Conservation (phyloP, 345 rosid genomes). For the Cardamine chenopodiifolia region DNA sequence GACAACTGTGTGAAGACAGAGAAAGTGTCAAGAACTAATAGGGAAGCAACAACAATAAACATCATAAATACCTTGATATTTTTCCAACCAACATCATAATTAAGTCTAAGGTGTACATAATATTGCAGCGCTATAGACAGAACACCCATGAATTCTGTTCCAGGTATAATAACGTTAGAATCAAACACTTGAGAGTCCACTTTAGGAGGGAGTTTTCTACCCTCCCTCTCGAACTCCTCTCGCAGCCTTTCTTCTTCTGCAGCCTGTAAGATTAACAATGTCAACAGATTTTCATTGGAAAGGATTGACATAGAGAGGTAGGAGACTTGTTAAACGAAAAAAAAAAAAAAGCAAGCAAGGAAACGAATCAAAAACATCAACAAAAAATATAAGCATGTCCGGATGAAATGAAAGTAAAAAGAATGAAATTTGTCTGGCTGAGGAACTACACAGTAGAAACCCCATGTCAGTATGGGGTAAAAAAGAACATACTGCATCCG, state of each 20-base stretch:
- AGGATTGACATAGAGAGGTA: not conserved
- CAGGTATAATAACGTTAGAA: constrained; percentile 91
- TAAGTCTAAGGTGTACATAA: constrained; percentile 73
- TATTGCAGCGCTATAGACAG: constrained; percentile 78
- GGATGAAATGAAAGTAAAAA: not conserved
- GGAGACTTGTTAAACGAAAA: not conserved
- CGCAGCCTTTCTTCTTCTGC: constrained; percentile 82
- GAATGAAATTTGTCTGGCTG: constrained; percentile 27
- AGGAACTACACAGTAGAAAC: constrained; percentile 42
- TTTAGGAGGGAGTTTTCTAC: constrained; percentile 79
- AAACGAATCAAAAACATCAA: constrained; percentile 7
- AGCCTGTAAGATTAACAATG: constrained; percentile 52
- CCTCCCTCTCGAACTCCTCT: constrained; percentile 83
- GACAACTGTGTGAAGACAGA: not conserved
- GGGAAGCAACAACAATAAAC: not conserved
- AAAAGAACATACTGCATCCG: constrained; percentile 71
- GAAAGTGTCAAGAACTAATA: not conserved
- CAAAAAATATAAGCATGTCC: not conserved
- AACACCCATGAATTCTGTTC: constrained; percentile 87
- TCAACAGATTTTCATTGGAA: constrained; percentile 10
- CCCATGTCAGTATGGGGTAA: constrained; percentile 32
- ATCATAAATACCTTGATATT: constrained; percentile 61
- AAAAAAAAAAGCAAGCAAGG: not conserved
- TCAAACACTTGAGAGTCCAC: constrained; percentile 64
- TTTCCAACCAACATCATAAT: constrained; percentile 87